Base-by-base conservation (phyloP, 1,139 yeast species). In the Pichia sp. region DNA sequence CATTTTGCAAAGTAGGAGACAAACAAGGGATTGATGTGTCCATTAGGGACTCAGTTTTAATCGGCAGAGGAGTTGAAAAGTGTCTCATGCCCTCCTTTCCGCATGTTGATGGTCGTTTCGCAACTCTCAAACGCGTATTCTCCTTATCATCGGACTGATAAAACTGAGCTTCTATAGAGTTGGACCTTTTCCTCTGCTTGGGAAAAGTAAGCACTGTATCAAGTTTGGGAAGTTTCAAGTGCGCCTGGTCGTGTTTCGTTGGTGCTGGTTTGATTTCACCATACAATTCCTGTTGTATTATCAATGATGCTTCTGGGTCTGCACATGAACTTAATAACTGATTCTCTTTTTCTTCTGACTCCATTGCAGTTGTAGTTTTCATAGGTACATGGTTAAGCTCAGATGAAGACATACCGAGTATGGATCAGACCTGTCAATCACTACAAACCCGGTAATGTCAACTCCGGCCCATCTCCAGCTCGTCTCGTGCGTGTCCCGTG, bases 1-100 rank as follows among this genome's bases (percentile, higher is more conserved):
- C n/a, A n/a, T n/a, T n/a, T n/a, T n/a, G n/a, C n/a, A n/a, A n/a
- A n/a, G n/a, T n/a, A n/a, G n/a, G n/a, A 1, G 57, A 45, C 18
- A 59, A 40, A 16, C 45, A 41, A 0, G 64, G 63, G 21, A 53
- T 55, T 3, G 50, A 45, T 1, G 57, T 46, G 2, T 50, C 50
- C 6, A 37, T 40, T 3, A 59, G 30, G 0, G 59, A 52, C 0
- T 52, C 48, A 1, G 56, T 37, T 23, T 45, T 41, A 3, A 36
- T 23, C 8, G 49, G 43, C 4, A 44, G 12, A 6, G 57, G 57
- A 5, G 50, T 44, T 5, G 52, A 45, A 21, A 45, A 45, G 20
- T 35, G 42, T 29, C 57, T 42, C 10, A 40, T 25, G 1, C 40
- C 38, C 22, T 37, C 38, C 22, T 34, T 33, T 15, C 45, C 40